These are phyloP conservation scores for Cryptococcus hybrid DNA, from an alignment of 1,284 basidiomycete genomes.

Conservation along the genomic window DNA sequence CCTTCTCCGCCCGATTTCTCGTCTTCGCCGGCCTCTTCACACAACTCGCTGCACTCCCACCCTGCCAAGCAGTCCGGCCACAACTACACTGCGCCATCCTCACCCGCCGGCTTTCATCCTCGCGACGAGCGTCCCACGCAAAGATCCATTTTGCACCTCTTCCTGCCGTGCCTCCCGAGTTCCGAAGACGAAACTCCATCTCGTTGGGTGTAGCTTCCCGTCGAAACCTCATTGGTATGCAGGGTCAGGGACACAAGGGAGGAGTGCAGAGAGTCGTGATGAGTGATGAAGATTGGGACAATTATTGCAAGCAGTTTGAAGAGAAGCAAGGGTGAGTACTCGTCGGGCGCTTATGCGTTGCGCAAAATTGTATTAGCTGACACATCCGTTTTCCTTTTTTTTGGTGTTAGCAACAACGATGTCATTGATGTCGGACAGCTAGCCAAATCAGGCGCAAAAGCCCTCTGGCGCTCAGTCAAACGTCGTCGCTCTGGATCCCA, in stretches of 20 bases:
- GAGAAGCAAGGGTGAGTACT: constrained; percentile 29
- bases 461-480: constrained; percentile 41
- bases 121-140: constrained; percentile 4
- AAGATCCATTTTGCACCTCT: constrained; percentile 36
- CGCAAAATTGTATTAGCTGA: not conserved
- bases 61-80: not conserved
- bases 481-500: constrained; percentile 8
- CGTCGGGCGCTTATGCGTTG: too few species aligned
- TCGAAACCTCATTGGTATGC: constrained; percentile 38
- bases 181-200: constrained; percentile 44
- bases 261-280: constrained; percentile 30
- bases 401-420: constrained; percentile 13
- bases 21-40: not conserved
- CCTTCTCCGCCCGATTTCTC: not conserved
- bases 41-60: not conserved
- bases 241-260: constrained; percentile 2
- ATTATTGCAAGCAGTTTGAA: constrained; percentile 37
- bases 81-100: not conserved
- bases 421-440: constrained; percentile 42
- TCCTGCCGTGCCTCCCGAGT: constrained; percentile 36
- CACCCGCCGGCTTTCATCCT: not conserved
- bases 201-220: constrained; percentile 44
- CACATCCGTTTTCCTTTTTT: not conserved
- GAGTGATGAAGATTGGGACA: constrained; percentile 47
- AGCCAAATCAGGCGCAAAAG: constrained; percentile 36